A percentile compares a stretch with the other conserved stretches of the same genome.
phyloP scores from a whole-genome alignment of 2,329 filamentous ascomycete species.

The Fusarium nelsonii region DNA sequence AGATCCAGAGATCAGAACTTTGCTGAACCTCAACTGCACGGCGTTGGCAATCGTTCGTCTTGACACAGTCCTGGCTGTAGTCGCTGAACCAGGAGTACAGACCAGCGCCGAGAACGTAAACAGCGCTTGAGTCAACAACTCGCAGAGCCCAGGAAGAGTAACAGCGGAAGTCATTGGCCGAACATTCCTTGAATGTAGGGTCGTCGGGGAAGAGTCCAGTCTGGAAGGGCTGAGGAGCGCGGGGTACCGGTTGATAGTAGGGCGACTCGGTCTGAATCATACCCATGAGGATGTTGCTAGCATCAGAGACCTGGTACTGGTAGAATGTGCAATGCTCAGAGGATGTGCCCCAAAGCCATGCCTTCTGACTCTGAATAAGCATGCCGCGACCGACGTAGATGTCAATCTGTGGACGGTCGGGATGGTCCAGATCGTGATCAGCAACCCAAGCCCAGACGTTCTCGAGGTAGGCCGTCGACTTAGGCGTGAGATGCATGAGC shows the following conservation, averaged over 20 bases:
- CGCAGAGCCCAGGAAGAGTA: conserved; percentile 42
- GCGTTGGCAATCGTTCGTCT: conserved; percentile 38
- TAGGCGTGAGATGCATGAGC: conserved; percentile 59
- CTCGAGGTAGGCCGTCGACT: conserved; percentile 62
- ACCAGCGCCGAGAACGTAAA: conserved; percentile 46
- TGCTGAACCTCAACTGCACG: conserved; percentile 30
- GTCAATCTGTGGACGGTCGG: conserved; percentile 49
- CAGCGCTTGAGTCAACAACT: conserved; percentile 30
- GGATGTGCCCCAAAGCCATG: conserved; percentile 48
- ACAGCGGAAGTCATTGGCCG: conserved; percentile 4
- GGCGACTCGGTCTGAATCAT: conserved; percentile 58
- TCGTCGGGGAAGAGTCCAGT: conserved; percentile 49
- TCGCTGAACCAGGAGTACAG: conserved; percentile 46
- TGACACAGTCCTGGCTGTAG: conserved; percentile 44
- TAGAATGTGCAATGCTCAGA: conserved; percentile 54
- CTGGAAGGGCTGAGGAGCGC: conserved; percentile 50
- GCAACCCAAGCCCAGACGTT: conserved; percentile 75
- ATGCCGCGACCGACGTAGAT: conserved; percentile 56
- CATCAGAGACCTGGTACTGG: conserved; percentile 62
- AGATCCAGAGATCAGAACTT: conserved; percentile 38
- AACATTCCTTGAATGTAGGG: conserved; percentile 12
- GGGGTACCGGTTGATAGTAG: conserved; percentile 38
- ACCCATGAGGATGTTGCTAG: conserved; percentile 61
- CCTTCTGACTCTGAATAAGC: conserved; percentile 48
- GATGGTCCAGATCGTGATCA: conserved; percentile 64